Evolutionary conservation across 75 land plant genomes (phyloP).

Genomic region (Azolla pinnata): DNA sequence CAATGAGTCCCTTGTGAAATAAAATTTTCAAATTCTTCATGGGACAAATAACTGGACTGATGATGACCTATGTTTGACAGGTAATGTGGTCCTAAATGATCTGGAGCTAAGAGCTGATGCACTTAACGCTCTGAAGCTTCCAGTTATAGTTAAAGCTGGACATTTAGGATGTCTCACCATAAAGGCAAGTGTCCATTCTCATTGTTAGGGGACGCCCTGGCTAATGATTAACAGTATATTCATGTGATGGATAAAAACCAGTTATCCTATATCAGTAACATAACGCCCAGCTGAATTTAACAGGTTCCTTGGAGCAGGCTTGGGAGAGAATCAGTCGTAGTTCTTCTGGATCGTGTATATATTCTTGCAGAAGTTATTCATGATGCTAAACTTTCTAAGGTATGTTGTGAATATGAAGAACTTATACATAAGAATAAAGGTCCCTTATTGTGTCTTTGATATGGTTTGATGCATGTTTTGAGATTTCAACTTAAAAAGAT

Average conservation of each 20-base stretch:
- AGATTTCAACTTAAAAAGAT: too few species aligned
- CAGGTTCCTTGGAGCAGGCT: slow-evolving; percentile 99
- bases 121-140: slow-evolving; percentile 74
- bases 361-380: slow-evolving; percentile 83
- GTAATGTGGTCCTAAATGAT: slow-evolving; percentile 94
- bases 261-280: not conserved
- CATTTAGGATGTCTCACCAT: slow-evolving; percentile 89
- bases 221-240: not conserved
- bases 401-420: too few species aligned
- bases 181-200: slow-evolving; percentile 42
- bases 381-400: slow-evolving; percentile 63
- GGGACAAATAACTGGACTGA: not conserved
- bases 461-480: not conserved
- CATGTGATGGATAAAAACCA: not conserved
- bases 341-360: slow-evolving; percentile 87
- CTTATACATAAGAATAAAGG: too few species aligned
- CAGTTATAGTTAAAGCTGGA: slow-evolving; percentile 89
- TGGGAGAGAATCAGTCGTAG: slow-evolving; percentile 97
- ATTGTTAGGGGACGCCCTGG: too few species aligned
- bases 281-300: not conserved
- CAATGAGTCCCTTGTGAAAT: not conserved
- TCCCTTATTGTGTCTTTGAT: not conserved
- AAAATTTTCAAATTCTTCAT: not conserved
- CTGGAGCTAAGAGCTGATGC: slow-evolving; percentile 93
- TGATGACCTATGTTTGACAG: slow-evolving; percentile 16